These are phyloP conservation scores for Pneumocystis carinii DNA, from an alignment of 1,139 yeast species.

Conservation along the genomic window DNA sequence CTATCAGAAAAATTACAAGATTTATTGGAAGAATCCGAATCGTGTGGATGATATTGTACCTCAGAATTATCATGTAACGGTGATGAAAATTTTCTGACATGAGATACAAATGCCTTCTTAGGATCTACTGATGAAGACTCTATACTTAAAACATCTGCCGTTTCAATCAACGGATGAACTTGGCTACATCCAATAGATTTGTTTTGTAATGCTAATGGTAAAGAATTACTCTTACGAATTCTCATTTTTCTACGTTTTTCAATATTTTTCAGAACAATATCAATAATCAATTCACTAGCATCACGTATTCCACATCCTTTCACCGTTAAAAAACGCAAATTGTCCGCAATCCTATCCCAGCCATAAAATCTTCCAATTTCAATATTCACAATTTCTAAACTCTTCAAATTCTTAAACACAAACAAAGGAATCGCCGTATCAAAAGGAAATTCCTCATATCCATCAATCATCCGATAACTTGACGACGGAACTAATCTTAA, in stretches of 20 bases:
- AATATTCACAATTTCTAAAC: constrained; percentile 42
- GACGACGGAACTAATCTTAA: constrained; percentile 45
- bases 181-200: background rate
- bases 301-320: constrained; percentile 37
- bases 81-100: constrained; percentile 9
- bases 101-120: background rate
- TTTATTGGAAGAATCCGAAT: background rate
- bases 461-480: constrained; percentile 39
- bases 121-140: background rate
- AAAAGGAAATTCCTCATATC: constrained; percentile 57
- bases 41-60: background rate
- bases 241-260: constrained; percentile 27
- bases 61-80: constrained; percentile 1
- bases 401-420: constrained; percentile 47
- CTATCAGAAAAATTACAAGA: background rate
- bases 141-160: background rate
- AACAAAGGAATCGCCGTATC: constrained; percentile 52
- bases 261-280: constrained; percentile 40
- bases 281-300: constrained; percentile 34
- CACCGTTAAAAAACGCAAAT: constrained; percentile 39
- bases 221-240: background rate
- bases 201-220: background rate
- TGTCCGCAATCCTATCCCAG: constrained; percentile 45
- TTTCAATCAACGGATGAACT: background rate
- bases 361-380: constrained; percentile 55